Conservation (phyloP, 177 flowering plant genomes). For the Vitis hybrid region DNA sequence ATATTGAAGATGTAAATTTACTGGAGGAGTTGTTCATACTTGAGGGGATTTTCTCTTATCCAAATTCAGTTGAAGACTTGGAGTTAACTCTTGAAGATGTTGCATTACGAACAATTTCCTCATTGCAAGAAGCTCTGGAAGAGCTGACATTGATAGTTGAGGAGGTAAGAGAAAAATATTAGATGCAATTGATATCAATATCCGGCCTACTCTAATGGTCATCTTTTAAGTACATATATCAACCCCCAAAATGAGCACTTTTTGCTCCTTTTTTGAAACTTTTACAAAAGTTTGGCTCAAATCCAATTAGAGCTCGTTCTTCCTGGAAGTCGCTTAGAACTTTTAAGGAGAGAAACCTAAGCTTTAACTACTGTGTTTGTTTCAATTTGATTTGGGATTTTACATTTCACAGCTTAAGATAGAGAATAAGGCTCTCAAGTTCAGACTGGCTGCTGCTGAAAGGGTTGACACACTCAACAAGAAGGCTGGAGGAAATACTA, state of each 20-base stretch:
- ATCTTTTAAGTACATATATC: not conserved
- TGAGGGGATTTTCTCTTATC: conserved; percentile 57
- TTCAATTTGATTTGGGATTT: not conserved
- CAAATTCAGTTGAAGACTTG: conserved; percentile 36
- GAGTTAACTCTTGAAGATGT: conserved; percentile 51
- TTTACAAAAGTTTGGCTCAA: not conserved
- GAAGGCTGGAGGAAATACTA: conserved; percentile 3
- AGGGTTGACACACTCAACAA: not conserved
- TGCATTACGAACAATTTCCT: conserved; percentile 37
- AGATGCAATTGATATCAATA: not conserved
- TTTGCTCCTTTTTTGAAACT: not conserved
- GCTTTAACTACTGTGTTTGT: not conserved
- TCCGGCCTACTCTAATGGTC: not conserved
- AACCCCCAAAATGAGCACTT: not conserved
- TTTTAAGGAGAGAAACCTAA: not conserved
- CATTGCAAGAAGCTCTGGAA: conserved; percentile 49
- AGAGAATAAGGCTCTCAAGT: conserved; percentile 43
- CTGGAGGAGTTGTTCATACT: conserved; percentile 58
- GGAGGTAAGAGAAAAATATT: conserved; percentile 40
- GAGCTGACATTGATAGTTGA: conserved; percentile 39
- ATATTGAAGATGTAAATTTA: conserved; percentile 53
- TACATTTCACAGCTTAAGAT: conserved; percentile 40
- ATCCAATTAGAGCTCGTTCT: not conserved
- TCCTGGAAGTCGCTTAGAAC: not conserved
- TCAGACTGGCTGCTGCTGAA: conserved; percentile 20